Evolutionary conservation across 2,329 filamentous ascomycete genomes (phyloP), one percentile per base, ranked within the genome.

Genomic region (Pseudogymnoascus sp.): DNA sequence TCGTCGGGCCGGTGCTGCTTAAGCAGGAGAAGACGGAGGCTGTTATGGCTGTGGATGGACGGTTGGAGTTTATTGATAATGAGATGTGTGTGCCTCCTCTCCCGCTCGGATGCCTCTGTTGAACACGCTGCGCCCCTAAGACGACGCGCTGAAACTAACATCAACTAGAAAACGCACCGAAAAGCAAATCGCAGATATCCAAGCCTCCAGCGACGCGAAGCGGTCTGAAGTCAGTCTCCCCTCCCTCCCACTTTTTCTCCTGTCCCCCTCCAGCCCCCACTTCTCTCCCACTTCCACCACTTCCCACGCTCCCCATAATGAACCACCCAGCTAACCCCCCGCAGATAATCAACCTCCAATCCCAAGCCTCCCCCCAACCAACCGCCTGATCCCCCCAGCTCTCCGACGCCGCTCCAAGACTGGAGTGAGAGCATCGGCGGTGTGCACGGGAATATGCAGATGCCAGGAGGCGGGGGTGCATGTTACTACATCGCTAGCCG

Each of bases 21-120:
- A 97, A 97, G 81, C 94, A 99, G 76, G 94, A 97, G 64, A 92
- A 90, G 75, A 79, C 85, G 1, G 94, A 99, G 74, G 94, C 94
- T 0, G 86, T 92, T 67, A 89, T 90, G 80, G 92, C 92, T 0
- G 94, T 99, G 16, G 91, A 95, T 69, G 91, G 91, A 18, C 86
- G 94, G 23, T 76, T 99, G 60, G 92, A 96, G 68, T 97, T 93
- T 72, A 99, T 99, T 68, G 84, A 87, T 68, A 91, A 93, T 72
- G 93, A 99, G 74, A 94, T 97, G 92, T 96, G 74, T 75, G 87
- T 74, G 12, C 18, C 31, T 16, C 16, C 31, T 53, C 31, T 16
- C 8, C 5, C 6, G 59, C 33, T n/a, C n/a, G n/a, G n/a, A n/a
- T n/a, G n/a, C n/a, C n/a, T n/a, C n/a, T n/a, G n/a, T n/a, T n/a